Evolutionary conservation across 495 filamentous ascomycete species (phyloP), one percentile per base, ranked within the genome.

Genomic region (Hyaloscypha hepaticicola): DNA sequence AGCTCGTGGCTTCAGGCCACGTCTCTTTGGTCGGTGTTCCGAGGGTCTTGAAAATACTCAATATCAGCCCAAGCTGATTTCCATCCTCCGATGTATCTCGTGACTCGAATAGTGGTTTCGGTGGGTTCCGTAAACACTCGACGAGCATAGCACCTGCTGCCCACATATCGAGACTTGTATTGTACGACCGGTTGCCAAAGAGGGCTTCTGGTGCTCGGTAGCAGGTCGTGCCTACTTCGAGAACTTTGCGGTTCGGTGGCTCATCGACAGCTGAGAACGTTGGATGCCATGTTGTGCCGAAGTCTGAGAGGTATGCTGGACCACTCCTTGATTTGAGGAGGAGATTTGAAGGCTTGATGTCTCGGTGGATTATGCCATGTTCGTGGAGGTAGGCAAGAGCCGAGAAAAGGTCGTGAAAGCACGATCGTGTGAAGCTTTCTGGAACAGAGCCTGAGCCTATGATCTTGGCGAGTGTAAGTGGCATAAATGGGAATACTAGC

Each of bases 311-410:
- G 56, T 86, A 88, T 4, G 90, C 90, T 1, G 89, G 87, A 1
- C 90, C 89, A n/a, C 80, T 73, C 0, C 81, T 77, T 1, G 86
- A 85, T 45, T 83, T 74, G 65, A 98, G 81, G 41, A 98, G 78
- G 56, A 99, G 84, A 67, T 96, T 96, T 1, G 91, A 89, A 7
- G 95, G 93, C 72, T 99, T 99, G 72, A 99, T 80, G 71, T 99
- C 95, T 29, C 95, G 87, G 74, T 99, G 95, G 67, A 98, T 88
- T 58, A 99, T 91, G 8, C 83, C 86, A 16, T 84, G 75, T 11
- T 73, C 64, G 75, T 99, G 96, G 27, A 96, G 73, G 70, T 90
- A 83, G 5, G 74, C 74, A 11, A 99, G 83, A 7, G 87, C 96
- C 19, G 75, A 74, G 75, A 97, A 92, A 63, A 96, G 69, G 69